Evolutionary conservation across 495 filamentous ascomycete genomes (phyloP).

Genomic region (Oidiodendron maius): DNA sequence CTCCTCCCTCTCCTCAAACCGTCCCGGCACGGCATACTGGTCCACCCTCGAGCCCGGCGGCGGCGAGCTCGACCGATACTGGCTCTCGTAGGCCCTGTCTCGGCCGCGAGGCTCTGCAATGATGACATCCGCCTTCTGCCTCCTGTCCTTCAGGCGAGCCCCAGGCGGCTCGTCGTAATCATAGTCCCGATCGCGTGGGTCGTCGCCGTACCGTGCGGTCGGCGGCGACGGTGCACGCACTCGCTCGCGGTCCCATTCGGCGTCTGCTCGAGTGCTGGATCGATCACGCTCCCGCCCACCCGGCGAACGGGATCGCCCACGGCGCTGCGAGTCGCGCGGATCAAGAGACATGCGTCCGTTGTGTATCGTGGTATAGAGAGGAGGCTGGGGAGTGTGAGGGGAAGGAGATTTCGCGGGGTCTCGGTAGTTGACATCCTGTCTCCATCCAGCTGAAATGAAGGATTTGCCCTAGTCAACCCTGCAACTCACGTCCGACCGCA

Average conservation of each 20-base stretch:
- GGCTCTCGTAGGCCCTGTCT: not conserved
- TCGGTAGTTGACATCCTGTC: too few species aligned
- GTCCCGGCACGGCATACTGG: conserved; percentile 12
- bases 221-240: conserved; percentile 14
- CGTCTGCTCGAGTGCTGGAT: conserved; percentile 7
- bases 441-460: too few species aligned
- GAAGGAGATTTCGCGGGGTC: too few species aligned
- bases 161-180: conserved; percentile 18
- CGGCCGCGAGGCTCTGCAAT: conserved; percentile 11
- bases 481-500: too few species aligned
- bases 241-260: conserved; percentile 9
- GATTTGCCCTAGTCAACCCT: too few species aligned
- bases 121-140: conserved; percentile 2
- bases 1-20: conserved; percentile 10
- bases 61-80: conserved; percentile 6
- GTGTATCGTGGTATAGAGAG: too few species aligned
- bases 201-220: conserved; percentile 7
- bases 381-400: too few species aligned
- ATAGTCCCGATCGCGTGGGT: conserved; percentile 7
- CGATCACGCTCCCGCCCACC: conserved; percentile 15
- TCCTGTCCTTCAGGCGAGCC: conserved; percentile 2
- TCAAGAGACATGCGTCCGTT: conserved; percentile 25
- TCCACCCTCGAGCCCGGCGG: conserved; percentile 2
- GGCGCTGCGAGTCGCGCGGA: conserved; percentile 13
- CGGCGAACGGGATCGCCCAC: conserved; percentile 24